phyloP scores from a whole-genome alignment of 2,329 filamentous ascomycete genomes.

The Biscogniauxia mediterranea region DNA sequence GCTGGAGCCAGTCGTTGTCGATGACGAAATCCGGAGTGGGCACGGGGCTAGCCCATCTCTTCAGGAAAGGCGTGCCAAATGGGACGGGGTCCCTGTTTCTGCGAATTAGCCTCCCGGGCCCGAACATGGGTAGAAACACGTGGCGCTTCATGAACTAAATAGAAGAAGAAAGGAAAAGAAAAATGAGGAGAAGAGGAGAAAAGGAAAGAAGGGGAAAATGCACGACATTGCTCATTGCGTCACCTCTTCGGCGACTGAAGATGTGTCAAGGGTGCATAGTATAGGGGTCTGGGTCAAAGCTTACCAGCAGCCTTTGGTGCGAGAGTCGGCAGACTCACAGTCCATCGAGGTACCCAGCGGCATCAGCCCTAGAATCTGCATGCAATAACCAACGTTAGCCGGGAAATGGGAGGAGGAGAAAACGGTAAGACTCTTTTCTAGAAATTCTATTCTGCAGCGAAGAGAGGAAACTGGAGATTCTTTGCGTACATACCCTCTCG shows the following conservation, averaged over 20 bases:
- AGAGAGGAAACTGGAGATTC: neutral
- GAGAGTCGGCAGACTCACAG: slow-evolving; percentile 46
- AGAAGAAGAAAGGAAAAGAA: neutral
- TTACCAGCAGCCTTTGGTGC: slow-evolving; percentile 45
- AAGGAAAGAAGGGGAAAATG: neutral
- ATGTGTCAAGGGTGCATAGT: too few relatives aligned
- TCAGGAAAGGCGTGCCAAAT: slow-evolving; percentile 41
- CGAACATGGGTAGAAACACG: neutral
- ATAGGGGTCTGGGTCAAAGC: neutral
- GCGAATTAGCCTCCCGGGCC: neutral
- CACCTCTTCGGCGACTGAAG: neutral
- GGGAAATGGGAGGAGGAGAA: neutral
- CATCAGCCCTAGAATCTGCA: slow-evolving; percentile 46
- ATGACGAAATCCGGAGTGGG: slow-evolving; percentile 47
- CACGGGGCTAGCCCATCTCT: slow-evolving; percentile 39
- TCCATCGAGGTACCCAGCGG: slow-evolving; percentile 53
- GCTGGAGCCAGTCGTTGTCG: slow-evolving; percentile 44
- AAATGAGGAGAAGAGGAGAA: neutral
- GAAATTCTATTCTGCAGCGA: neutral
- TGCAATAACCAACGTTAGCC: neutral
- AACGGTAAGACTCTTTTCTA: neutral
- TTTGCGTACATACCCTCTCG: slow-evolving; percentile 39
- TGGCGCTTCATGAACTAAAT: neutral
- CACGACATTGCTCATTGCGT: neutral
- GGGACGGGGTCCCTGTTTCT: slow-evolving; percentile 39